Evolutionary conservation across 2,329 filamentous ascomycete species (phyloP), one percentile per base, ranked within the genome.

Genomic region (Aspergillus sp.): DNA sequence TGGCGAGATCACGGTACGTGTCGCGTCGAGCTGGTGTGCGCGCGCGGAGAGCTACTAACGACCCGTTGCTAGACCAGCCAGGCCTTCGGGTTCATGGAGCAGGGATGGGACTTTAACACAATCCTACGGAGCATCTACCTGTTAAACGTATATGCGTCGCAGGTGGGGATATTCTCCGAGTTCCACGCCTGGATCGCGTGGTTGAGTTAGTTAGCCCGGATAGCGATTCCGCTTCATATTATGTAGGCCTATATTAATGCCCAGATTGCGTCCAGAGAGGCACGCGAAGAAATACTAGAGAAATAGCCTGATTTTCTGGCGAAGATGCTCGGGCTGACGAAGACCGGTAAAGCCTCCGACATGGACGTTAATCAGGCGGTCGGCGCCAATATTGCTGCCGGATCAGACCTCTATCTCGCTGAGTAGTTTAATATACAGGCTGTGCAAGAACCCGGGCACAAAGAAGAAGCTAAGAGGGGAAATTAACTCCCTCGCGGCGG

Each of bases 391-490:
- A 50, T 62, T 2, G 47, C 56, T 13, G 60, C 60, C 0, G 60
- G 59, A 20, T 59, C 58, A 0, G 60, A 63, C 16, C 2, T 50
- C 58, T n/a, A 50, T 54, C 13, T 54, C 50, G 9, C 54, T 63
- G 8, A 52, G 56, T 32, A 56, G 56, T 8, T 46, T 49, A 1
- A 41, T 63, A 19, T 30, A 62, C 33, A 49, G 58, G 13, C 17
- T 62, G 2, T 53, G 56, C 11, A 58, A 56, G 5, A 60, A 60
- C 30, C 60, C 55, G 4, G 50, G 49, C 4, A 52, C 47, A 3
- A 54, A 65, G 13, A 8, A 40, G 11, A 57, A 53, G 17, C 35
- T 65, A 4, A 50, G 59, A 14, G 42, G 38, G n/a, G 59, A 66
- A 32, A 41, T 65, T 11, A 59, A 63, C 9, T 24, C 22, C 4